These are phyloP conservation scores for Colletotrichum eremochloae DNA, from an alignment of 2,329 filamentous ascomycete species.

Conservation along the genomic window DNA sequence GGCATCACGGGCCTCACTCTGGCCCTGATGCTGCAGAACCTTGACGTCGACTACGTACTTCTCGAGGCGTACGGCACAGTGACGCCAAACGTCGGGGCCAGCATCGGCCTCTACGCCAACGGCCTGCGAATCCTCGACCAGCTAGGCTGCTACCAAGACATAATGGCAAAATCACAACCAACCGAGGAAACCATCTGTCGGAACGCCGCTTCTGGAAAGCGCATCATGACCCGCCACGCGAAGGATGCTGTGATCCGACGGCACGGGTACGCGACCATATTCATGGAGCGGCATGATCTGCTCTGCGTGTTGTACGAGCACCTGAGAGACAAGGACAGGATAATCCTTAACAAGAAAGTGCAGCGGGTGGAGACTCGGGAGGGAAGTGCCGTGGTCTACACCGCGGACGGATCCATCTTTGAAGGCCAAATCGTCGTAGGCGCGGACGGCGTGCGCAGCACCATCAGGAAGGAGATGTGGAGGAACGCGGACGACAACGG, in stretches of 20 bases:
- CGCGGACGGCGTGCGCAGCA: constrained; percentile 58
- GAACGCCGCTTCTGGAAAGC: constrained; percentile 23
- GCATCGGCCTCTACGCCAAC: constrained; percentile 59
- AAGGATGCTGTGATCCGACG: constrained; percentile 28
- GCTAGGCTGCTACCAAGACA: constrained; percentile 54
- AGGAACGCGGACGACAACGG: constrained; percentile 31
- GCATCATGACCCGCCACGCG: constrained; percentile 28
- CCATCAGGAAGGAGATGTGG: constrained; percentile 50
- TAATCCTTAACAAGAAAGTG: constrained; percentile 43
- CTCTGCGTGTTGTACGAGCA: constrained; percentile 52
- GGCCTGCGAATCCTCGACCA: constrained; percentile 64
- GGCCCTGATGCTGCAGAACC: constrained; percentile 56
- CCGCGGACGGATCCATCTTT: constrained; percentile 48
- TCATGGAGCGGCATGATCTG: constrained; percentile 54
- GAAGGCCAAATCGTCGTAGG: constrained; percentile 54
- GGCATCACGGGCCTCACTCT: constrained; percentile 45
- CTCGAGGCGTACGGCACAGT: constrained; percentile 59
- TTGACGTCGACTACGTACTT: constrained; percentile 62
- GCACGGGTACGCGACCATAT: constrained; percentile 49
- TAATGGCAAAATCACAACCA: constrained; percentile 15
- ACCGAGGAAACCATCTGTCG: constrained; percentile 14
- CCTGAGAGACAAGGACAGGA: constrained; percentile 47
- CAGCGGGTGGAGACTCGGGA: constrained; percentile 27
- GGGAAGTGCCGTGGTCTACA: constrained; percentile 48
- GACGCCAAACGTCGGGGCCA: constrained; percentile 61